Base-by-base conservation (phyloP, 2,329 filamentous ascomycete genomes). In the Cercospora sojina region DNA sequence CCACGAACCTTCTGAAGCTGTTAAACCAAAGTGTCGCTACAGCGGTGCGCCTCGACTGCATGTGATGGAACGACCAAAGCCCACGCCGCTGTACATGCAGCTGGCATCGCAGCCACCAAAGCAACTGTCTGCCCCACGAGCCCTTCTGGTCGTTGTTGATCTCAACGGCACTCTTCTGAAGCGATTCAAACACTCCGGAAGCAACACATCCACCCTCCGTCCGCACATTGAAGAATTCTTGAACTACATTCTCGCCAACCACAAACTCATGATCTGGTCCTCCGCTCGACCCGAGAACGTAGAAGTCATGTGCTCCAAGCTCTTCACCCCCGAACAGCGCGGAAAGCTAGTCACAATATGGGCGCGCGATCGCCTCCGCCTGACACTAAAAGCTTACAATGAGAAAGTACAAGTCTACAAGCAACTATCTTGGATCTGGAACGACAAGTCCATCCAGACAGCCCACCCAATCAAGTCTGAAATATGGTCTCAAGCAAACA, bases 111-210 rank as follows among this genome's bases (percentile, higher is more conserved):
- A 69, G 41, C 38, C 56, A 20, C 63, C 71, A 5, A 64, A 59
- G 10, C 27, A 31, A 13, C 60, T 69, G 2, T 27, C 61, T 27
- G 27, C 32, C 4, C 71, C 75, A n/a, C 71, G 69, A 2, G 71
- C 69, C 1, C 84, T 97, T 35, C 87, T 99, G 23, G 83, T 99
- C 59, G 86, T 98, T 56, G 86, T 98, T 68, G 95, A 99, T 79
- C 86, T 99, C 41, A 99, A 98, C 78, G 95, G 95, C 69, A 97
- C 94, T 0, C 84, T 99, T 1, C 85, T 98, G 38, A 84, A 86
- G 79, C 90, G 95, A 5, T 89, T 88, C 8, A 41, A 56, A 41
- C 31, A 38, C 60, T 38, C 43, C 13, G 60, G 60, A 16, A 43
- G 3, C 29, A 83, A 82, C 61, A 82, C 55, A 77, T 75, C 75